Evolutionary conservation across 257 asterid genomes (phyloP), one percentile per base, ranked within the genome.

Genomic region (Solanum pimpinellifolium): DNA sequence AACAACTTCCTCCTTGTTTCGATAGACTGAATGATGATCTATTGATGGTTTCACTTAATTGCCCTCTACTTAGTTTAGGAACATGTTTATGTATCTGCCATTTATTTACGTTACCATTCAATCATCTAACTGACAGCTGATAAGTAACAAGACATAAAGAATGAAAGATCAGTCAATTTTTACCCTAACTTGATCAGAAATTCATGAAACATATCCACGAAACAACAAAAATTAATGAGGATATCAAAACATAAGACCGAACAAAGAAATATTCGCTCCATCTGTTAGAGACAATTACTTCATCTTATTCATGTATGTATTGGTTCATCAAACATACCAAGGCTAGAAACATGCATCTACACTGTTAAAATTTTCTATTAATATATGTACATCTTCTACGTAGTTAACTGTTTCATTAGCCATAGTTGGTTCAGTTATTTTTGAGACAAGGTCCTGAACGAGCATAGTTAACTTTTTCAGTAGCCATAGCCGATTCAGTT

Each of bases 391-490:
- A 49, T 81, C 11, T 31, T 81, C 44, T 52, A 56, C 65, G 65
- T 56, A 33, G 29, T 29, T 20, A 41, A 81, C 46, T 29, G 29
- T 31, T 29, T 29, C 44, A 29, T 31, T 49, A 81, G 85, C 46
- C 23, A 29, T 29, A 81, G 44, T 69, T 29, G 69, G 6, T 29
- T 35, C 52, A 47, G 11, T 74, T 88, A 92, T 70, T 91, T 94
- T n/a, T 88, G 93, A 31, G 94, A 90, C 27, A 91, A 76, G 59
- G 91, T 88, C 89, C 89, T 94, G 88, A 92, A 89, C 92, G 94
- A 88, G 20, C 65, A 25, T 56, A 33, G 29, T 29, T 49, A 41
- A 81, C 46, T 29, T 11, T 31, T 29, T 29, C 44, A 29, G 46
- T 49, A 81, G 85, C 69, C 23, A 29, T 29, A 81, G 44, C 85